phyloP scores from a whole-genome alignment of 345 rosid genomes.

The Mercurialis annua region DNA sequence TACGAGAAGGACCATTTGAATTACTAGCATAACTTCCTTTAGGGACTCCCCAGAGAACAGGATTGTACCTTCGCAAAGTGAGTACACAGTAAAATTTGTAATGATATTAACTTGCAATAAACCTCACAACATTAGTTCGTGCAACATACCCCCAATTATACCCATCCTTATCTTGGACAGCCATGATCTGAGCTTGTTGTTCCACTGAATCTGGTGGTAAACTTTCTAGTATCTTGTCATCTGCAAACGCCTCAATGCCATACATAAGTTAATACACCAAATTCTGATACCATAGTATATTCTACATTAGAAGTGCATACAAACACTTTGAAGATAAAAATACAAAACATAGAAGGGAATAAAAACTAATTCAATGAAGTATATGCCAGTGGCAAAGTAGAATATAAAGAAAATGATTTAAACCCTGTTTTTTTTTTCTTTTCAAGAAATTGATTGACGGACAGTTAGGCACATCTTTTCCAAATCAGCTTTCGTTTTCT shows the following conservation, averaged over 20 bases:
- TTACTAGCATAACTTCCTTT: constrained; percentile 95
- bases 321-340: not conserved
- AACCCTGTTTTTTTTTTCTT: too few relatives aligned
- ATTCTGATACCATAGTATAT: not conserved
- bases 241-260: constrained; percentile 42
- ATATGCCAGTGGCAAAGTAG: not conserved
- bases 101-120: constrained; percentile 1
- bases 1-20: constrained; percentile 69
- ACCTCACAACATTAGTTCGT: not conserved
- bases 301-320: not conserved
- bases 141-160: constrained; percentile 93
- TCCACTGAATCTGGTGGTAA: constrained; percentile 75
- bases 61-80: constrained; percentile 70
- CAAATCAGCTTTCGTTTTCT: too few relatives aligned
- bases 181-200: constrained; percentile 72
- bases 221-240: constrained; percentile 54
- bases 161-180: constrained; percentile 72
- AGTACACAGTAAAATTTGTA: constrained; percentile 10
- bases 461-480: too few relatives aligned
- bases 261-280: constrained; percentile 9
- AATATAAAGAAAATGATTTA: not conserved
- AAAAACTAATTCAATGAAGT: not conserved
- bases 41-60: constrained; percentile 93
- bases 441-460: too few relatives aligned
- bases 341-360: not conserved